These are phyloP conservation scores for Diophrys appendiculata DNA, from an alignment of 73 alveolate species.

Conservation along the genomic window DNA sequence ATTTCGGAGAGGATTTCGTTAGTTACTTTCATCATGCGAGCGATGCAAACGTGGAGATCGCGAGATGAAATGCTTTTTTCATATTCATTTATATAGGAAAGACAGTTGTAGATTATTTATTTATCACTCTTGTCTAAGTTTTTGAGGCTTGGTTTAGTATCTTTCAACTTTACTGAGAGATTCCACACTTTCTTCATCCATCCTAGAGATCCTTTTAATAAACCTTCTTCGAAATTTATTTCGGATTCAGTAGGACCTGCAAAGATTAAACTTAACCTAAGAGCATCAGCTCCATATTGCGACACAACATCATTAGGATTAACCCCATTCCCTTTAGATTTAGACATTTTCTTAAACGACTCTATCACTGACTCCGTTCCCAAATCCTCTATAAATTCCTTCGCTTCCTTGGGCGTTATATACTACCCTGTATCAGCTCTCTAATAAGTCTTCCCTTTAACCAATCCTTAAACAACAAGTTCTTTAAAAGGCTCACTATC, in stretches of 20 bases:
- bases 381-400: too few species aligned
- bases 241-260: conserved; percentile 72
- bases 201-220: conserved; percentile 32
- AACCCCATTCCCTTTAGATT: conserved; percentile 67
- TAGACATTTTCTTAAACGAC: conserved; percentile 74
- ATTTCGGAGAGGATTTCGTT: too few species aligned
- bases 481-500: conserved; percentile 65
- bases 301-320: conserved; percentile 35
- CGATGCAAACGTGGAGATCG: not conserved
- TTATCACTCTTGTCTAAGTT: not conserved
- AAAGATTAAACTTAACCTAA: conserved; percentile 53
- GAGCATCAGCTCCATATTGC: conserved; percentile 64
- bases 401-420: conserved; percentile 42
- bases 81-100: not conserved
- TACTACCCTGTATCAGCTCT: conserved; percentile 44
- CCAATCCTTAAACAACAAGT: conserved; percentile 67
- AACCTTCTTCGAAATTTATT: conserved; percentile 59
- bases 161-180: conserved; percentile 4
- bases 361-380: too few species aligned
- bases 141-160: not conserved
- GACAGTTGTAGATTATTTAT: too few species aligned
- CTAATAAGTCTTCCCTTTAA: conserved; percentile 63
- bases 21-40: not conserved
- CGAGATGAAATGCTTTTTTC: not conserved
- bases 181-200: conserved; percentile 22